These are phyloP conservation scores for Atkinsonella texensis DNA, from an alignment of 2,329 filamentous ascomycete species.

Conservation along the genomic window DNA sequence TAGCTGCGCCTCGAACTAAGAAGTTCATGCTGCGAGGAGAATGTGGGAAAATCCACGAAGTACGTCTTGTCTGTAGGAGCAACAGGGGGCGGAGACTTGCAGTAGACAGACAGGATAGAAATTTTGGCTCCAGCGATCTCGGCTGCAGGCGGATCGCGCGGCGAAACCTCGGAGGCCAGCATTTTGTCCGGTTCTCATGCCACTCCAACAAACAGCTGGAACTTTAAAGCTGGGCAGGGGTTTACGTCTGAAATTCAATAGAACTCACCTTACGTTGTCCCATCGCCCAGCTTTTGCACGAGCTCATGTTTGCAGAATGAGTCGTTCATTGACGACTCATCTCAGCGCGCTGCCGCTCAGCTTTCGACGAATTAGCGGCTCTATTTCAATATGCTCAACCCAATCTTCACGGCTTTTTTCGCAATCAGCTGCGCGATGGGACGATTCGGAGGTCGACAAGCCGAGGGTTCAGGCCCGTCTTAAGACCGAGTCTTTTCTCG, in stretches of 20 bases:
- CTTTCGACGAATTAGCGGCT: constrained; percentile 16
- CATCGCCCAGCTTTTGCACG: not conserved
- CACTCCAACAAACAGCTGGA: not conserved
- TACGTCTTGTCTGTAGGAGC: constrained; percentile 13
- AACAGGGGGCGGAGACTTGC: constrained; percentile 16
- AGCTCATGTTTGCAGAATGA: constrained; percentile 27
- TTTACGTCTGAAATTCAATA: not conserved
- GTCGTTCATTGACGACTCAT: constrained; percentile 29
- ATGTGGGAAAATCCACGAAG: constrained; percentile 16
- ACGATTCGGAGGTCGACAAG: constrained; percentile 13
- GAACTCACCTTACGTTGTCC: not conserved
- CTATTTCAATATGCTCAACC: constrained; percentile 11
- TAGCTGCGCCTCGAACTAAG: constrained; percentile 29
- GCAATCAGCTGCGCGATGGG: constrained; percentile 21
- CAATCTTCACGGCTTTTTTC: constrained; percentile 25
- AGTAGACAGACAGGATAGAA: constrained; percentile 24
- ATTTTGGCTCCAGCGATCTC: constrained; percentile 27
- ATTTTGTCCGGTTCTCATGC: constrained; percentile 2
- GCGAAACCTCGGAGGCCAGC: constrained; percentile 22
- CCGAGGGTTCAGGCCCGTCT: constrained; percentile 14
- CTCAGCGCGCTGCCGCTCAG: constrained; percentile 27
- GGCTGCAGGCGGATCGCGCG: constrained; percentile 20
- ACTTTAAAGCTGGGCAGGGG: not conserved
- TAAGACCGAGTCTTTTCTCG: constrained; percentile 19
- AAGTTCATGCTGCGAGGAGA: constrained; percentile 31